These are phyloP conservation scores for Aspergillus ochraceus DNA, from an alignment of 2,329 filamentous ascomycete genomes.

Conservation along the genomic window DNA sequence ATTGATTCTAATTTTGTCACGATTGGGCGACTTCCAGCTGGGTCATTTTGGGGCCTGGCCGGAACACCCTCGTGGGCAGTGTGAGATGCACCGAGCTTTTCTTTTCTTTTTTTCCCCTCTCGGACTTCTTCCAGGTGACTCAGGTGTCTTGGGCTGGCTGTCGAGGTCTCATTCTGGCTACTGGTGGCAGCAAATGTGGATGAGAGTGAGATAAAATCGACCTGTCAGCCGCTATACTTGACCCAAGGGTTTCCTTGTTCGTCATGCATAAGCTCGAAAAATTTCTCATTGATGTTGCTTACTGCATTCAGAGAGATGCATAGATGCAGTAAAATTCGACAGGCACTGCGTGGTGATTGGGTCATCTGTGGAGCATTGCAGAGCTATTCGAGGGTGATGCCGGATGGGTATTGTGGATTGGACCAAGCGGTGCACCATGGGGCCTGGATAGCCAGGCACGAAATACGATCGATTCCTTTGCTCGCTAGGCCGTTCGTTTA, in stretches of 20 bases:
- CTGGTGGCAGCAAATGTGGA: not conserved
- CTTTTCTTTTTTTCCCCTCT: not conserved
- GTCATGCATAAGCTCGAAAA: not conserved
- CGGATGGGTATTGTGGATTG: not conserved
- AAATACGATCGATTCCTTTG: not conserved
- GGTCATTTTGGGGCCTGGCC: not conserved
- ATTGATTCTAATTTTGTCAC: not conserved
- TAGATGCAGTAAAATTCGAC: not conserved
- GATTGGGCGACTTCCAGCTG: not conserved
- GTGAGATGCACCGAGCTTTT: not conserved
- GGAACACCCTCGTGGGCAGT: not conserved
- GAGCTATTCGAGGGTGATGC: not conserved
- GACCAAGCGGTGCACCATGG: not conserved
- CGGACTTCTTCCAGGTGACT: not conserved
- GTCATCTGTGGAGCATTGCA: not conserved
- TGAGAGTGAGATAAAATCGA: not conserved
- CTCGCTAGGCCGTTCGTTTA: not conserved
- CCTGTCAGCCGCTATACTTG: not conserved
- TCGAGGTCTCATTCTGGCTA: not conserved
- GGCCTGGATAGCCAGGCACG: not conserved
- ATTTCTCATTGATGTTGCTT: not conserved
- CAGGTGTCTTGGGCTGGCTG: not conserved
- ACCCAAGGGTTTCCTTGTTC: not conserved
- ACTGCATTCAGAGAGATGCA: not conserved
- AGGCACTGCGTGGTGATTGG: not conserved